Evolutionary conservation across 2,329 filamentous ascomycete species (phyloP), one percentile per base, ranked within the genome.

Genomic region (Blumeria graminis): DNA sequence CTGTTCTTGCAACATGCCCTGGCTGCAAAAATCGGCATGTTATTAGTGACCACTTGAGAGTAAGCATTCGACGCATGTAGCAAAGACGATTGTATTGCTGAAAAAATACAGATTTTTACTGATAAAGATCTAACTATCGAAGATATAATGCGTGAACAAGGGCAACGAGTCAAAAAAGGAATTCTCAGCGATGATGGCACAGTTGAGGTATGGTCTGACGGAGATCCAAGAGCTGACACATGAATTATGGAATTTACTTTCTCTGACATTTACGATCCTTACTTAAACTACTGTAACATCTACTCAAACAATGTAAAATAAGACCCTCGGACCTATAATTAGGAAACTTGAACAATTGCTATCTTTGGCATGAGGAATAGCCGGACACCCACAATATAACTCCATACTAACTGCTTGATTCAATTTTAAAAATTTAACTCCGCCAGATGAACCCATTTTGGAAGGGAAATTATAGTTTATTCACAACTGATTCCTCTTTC

Each of bases 151-250:
- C 72, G 74, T 58, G 80, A 87, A 61, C 83, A 83, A 65, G 90
- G 89, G 5, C 76, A 80, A 61, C 69, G 85, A 1, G 76, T 90
- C 58, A 85, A 82, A 72, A 78, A 78, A 59, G 84, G 86, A 16
- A 78, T 76, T 33, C 66, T 89, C 35, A 79, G 83, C 55, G 77
- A 80, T 61, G 81, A 89, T 61, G 87, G 86, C n/a, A 85, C 94
- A 66, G 71, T 95, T 52, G 90, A 96, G 68, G 92, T 95, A 62
- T 94, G 88, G 83, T 82, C 85, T 34, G 86, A 94, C 61, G 64
- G 63, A 16, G 63, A 55, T 39, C 58, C 53, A 18, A 66, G 22
- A 4, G 22, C 22, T 28, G 4, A 28, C 22, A 28, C 22, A 4
- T 59, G 2, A 57, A 61, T 28, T 2, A 28, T 28, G 22, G 1